Percentiles rank a stretch among this genome's conserved stretches.
Evolutionary conservation across 1,284 basidiomycete species (phyloP).

Genomic region (Tilletia setariae): DNA sequence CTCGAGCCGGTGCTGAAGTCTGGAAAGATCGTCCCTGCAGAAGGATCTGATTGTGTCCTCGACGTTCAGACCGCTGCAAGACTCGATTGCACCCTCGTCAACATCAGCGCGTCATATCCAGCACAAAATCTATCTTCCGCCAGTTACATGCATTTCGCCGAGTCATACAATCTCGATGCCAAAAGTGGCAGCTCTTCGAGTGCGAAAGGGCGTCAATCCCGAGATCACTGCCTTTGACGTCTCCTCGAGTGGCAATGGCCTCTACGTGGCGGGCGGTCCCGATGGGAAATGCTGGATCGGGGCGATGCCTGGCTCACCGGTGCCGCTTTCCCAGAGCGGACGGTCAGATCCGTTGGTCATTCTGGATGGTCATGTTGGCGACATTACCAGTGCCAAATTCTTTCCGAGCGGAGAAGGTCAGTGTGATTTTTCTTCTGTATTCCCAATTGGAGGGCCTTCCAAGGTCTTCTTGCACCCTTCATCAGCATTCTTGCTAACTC

Average conservation of each 20-base stretch:
- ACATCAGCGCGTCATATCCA: neutral
- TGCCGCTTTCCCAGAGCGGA: slow-evolving; percentile 8
- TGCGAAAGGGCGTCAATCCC: slow-evolving; percentile 26
- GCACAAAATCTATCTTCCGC: slow-evolving; percentile 23
- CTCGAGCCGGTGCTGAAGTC: neutral
- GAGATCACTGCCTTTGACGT: slow-evolving; percentile 36
- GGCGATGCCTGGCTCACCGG: neutral
- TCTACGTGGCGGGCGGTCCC: slow-evolving; percentile 33
- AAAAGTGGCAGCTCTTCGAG: slow-evolving; percentile 22
- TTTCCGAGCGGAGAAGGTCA: slow-evolving; percentile 43
- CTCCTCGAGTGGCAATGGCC: slow-evolving; percentile 23
- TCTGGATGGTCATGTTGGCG: slow-evolving; percentile 42
- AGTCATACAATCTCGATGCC: too few species aligned
- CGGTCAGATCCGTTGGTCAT: slow-evolving; percentile 22
- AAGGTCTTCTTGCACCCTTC: too few species aligned
- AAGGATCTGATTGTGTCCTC: slow-evolving; percentile 27
- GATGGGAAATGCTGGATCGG: slow-evolving; percentile 32
- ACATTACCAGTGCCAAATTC: slow-evolving; percentile 39
- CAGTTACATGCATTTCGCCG: neutral
- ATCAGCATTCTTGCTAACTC: neutral
- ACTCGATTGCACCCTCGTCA: slow-evolving; percentile 8
- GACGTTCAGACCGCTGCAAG: neutral
- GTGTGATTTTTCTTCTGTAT: slow-evolving; percentile 21
- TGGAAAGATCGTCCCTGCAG: slow-evolving; percentile 5
- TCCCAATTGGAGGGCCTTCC: too few species aligned